Evolutionary conservation across 495 filamentous ascomycete genomes (phyloP).

Genomic region (Melanomma pulvis-pyrius): DNA sequence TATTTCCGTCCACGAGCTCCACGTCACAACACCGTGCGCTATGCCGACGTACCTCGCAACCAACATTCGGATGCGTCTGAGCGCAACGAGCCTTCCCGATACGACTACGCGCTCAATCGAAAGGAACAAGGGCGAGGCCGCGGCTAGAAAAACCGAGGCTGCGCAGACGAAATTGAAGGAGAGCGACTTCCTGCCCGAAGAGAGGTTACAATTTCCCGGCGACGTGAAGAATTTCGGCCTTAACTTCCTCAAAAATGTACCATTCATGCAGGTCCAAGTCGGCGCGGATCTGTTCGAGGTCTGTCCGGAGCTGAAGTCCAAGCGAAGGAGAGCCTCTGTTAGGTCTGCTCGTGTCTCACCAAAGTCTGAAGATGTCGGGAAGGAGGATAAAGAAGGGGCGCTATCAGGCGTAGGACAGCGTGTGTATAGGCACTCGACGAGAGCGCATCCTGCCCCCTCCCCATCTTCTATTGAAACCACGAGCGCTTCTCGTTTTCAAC

Average conservation of each 20-base stretch:
- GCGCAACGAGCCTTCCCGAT: constrained; percentile 16
- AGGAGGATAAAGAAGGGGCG: not conserved
- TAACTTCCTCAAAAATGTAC: constrained; percentile 25
- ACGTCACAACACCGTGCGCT: not conserved
- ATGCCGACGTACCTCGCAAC: constrained; percentile 26
- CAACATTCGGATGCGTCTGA: constrained; percentile 22
- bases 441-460: not conserved
- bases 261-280: constrained; percentile 37
- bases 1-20: constrained; percentile 5
- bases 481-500: not conserved
- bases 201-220: constrained; percentile 22
- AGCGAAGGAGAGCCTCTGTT: not conserved
- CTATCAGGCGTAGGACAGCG: not conserved
- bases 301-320: not conserved
- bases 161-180: constrained; percentile 12
- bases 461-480: not conserved
- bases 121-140: constrained; percentile 6
- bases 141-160: not conserved
- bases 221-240: constrained; percentile 9
- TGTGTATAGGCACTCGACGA: not conserved
- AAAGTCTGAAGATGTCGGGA: not conserved
- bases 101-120: constrained; percentile 13
- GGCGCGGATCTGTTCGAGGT: constrained; percentile 33
- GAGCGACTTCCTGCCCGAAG: constrained; percentile 16
- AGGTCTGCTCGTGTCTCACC: not conserved